Evolutionary conservation across 2,329 filamentous ascomycete genomes (phyloP).

Genomic region (Fusarium citri): DNA sequence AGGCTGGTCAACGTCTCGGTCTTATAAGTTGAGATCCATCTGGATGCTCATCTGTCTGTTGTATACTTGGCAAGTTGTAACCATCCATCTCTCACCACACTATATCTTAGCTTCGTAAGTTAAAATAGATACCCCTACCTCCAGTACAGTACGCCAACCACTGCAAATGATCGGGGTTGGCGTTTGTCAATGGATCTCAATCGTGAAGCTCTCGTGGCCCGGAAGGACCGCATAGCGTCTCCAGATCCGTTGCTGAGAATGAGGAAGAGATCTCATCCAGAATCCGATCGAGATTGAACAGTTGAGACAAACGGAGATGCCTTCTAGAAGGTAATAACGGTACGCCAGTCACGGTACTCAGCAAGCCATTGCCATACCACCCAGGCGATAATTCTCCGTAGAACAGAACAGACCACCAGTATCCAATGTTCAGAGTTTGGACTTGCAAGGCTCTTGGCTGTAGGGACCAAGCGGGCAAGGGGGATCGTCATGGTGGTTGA

Average conservation of each 20-base stretch:
- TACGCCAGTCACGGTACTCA: slow-evolving; percentile 16
- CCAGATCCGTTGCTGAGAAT: background rate
- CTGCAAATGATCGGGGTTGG: slow-evolving; percentile 20
- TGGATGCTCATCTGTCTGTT: background rate
- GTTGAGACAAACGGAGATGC: slow-evolving; percentile 29
- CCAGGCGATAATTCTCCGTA: slow-evolving; percentile 30
- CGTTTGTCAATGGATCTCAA: slow-evolving; percentile 13
- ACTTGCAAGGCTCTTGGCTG: background rate
- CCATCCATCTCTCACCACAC: slow-evolving; percentile 22
- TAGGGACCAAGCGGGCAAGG: slow-evolving; percentile 17
- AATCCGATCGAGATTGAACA: background rate
- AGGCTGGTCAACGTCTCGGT: slow-evolving; percentile 9
- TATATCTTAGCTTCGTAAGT: slow-evolving; percentile 18
- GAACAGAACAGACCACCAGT: background rate
- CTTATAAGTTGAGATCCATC: slow-evolving; percentile 20
- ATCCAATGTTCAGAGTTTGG: background rate
- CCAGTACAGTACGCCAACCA: slow-evolving; percentile 3
- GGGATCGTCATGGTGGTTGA: slow-evolving; percentile 19
- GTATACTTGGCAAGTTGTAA: slow-evolving; percentile 19
- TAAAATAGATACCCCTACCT: slow-evolving; percentile 36
- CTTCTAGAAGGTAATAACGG: slow-evolving; percentile 32
- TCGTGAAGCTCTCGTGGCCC: slow-evolving; percentile 5
- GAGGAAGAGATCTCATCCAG: slow-evolving; percentile 27
- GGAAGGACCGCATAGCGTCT: slow-evolving; percentile 21
- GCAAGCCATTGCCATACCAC: background rate